Evolutionary conservation across 805 yeast genomes (phyloP).

Genomic region (Candida ipomoeae): DNA sequence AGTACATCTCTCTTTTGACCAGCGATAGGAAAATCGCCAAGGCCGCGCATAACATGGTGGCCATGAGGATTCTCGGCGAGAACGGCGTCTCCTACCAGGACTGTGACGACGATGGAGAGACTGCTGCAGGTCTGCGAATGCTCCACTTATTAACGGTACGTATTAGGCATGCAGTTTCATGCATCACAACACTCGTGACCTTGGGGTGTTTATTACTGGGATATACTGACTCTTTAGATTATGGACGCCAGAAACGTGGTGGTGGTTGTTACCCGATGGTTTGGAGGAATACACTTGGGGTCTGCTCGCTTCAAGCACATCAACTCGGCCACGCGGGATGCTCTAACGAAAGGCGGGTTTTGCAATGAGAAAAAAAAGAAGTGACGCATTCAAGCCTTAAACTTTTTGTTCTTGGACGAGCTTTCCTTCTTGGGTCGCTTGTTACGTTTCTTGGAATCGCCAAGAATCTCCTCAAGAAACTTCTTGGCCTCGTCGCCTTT

Average conservation of each 20-base stretch:
- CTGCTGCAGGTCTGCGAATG: slow-evolving; percentile 91
- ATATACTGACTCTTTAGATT: slow-evolving; percentile 35
- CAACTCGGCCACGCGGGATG: slow-evolving; percentile 83
- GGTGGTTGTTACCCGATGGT: slow-evolving; percentile 89
- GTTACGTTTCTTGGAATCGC: slow-evolving; percentile 11
- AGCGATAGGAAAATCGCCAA: slow-evolving; percentile 62
- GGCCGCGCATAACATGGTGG: slow-evolving; percentile 79
- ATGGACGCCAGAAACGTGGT: slow-evolving; percentile 82
- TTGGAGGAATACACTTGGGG: slow-evolving; percentile 86
- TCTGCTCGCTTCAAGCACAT: slow-evolving; percentile 94
- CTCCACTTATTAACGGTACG: slow-evolving; percentile 66
- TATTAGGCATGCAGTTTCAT: slow-evolving; percentile 6
- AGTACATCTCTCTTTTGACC: slow-evolving; percentile 47
- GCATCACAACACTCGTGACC: not conserved
- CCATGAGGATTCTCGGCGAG: slow-evolving; percentile 69
- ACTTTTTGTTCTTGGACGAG: slow-evolving; percentile 5
- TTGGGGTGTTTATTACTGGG: not conserved
- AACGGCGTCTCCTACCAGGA: slow-evolving; percentile 66
- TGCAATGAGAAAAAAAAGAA: slow-evolving; percentile 12
- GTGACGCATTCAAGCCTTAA: not conserved
- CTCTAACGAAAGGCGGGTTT: slow-evolving; percentile 63
- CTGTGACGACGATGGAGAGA: slow-evolving; percentile 95
- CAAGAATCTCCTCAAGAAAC: slow-evolving; percentile 13
- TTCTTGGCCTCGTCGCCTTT: slow-evolving; percentile 11
- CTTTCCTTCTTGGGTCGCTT: slow-evolving; percentile 5